Conservation (phyloP, 2,329 filamentous ascomycete species). For the Alternaria sp. region DNA sequence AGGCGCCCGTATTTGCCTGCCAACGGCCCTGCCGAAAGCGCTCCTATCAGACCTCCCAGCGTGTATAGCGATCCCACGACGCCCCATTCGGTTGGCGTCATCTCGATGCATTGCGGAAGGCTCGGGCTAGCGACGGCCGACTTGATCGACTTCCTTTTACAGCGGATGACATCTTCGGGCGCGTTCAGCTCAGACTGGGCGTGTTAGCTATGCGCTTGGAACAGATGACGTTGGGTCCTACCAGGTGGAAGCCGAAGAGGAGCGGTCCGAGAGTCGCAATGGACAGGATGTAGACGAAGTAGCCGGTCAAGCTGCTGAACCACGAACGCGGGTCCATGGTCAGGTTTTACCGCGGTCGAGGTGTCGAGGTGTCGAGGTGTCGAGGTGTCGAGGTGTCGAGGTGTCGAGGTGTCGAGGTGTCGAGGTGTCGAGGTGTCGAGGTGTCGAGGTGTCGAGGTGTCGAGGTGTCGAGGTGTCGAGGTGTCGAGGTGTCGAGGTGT, state of each 20-base stretch:
- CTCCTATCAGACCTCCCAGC: constrained; percentile 84
- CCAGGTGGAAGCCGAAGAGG: constrained; percentile 93
- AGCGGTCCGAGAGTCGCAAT: constrained; percentile 85
- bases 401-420: constrained; percentile 4
- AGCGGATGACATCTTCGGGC: constrained; percentile 91
- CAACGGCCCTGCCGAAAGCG: constrained; percentile 79
- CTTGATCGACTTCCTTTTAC: constrained; percentile 68
- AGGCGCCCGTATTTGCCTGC: constrained; percentile 79
- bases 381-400: neutral
- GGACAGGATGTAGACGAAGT: constrained; percentile 78
- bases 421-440: neutral
- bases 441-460: constrained; percentile 4
- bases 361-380: neutral
- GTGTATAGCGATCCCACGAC: constrained; percentile 91
- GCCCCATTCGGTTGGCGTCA: constrained; percentile 83
- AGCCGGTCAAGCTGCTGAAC: constrained; percentile 69
- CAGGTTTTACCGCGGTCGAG: constrained; percentile 23
- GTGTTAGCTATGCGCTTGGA: constrained; percentile 28
- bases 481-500: neutral
- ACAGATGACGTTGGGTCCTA: constrained; percentile 53
- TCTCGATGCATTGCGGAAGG: constrained; percentile 83
- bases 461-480: constrained; percentile 5
- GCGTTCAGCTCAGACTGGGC: constrained; percentile 89
- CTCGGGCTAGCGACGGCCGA: constrained; percentile 47
- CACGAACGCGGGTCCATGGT: constrained; percentile 52